These are phyloP conservation scores for Amanita brunnescens DNA, from an alignment of 768 basidiomycete species.

Conservation along the genomic window DNA sequence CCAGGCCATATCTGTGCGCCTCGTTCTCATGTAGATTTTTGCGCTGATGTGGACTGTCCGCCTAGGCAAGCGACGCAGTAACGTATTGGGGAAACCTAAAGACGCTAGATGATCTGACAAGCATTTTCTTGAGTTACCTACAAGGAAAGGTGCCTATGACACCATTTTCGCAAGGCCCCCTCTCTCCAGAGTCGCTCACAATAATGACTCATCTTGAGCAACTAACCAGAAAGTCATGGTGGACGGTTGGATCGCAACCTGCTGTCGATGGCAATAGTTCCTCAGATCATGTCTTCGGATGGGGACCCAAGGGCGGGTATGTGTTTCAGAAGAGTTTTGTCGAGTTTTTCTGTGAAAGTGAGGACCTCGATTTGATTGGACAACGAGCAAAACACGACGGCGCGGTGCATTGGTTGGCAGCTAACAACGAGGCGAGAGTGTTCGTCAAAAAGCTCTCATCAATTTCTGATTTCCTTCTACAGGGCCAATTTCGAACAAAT, in stretches of 20 bases:
- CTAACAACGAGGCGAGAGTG: conserved; percentile 56
- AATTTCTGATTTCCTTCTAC: not conserved
- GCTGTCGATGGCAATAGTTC: conserved; percentile 77
- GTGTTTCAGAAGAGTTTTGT: conserved; percentile 98
- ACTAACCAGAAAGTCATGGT: conserved; percentile 76
- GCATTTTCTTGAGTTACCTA: conserved; percentile 75
- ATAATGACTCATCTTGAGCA: conserved; percentile 73
- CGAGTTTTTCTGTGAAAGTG: conserved; percentile 79
- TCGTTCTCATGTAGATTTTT: not conserved
- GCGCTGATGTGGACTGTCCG: not conserved
- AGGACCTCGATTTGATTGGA: conserved; percentile 40
- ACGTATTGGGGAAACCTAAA: conserved; percentile 72
- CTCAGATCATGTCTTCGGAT: conserved; percentile 75
- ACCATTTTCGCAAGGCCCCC: conserved; percentile 80
- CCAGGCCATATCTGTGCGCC: conserved; percentile 45
- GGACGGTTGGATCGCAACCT: conserved; percentile 97
- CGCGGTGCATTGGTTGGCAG: conserved; percentile 83
- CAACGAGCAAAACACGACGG: conserved; percentile 43
- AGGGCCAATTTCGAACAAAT: conserved; percentile 80
- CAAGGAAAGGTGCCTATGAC: conserved; percentile 64
- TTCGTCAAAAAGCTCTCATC: not conserved
- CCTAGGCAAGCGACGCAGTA: conserved; percentile 53
- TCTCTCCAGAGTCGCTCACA: conserved; percentile 72
- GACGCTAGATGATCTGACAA: conserved; percentile 58
- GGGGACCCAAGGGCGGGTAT: conserved; percentile 89